These are phyloP conservation scores for Crithidia expoeki DNA, from an alignment of 208 protist genomes.

Conservation along the genomic window DNA sequence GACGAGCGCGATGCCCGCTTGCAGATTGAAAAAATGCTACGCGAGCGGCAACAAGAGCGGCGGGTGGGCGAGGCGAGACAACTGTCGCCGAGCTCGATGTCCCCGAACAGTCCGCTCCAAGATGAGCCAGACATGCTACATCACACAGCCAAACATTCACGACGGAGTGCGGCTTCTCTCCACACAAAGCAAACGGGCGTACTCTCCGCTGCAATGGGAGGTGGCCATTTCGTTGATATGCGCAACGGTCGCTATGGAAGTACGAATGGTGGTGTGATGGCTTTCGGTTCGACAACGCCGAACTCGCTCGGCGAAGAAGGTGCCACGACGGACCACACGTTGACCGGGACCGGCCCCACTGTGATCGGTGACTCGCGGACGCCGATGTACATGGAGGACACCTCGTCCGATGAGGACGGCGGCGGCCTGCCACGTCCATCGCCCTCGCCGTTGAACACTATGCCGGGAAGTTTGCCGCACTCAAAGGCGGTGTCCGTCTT, in stretches of 20 bases:
- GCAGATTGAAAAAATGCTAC: background rate
- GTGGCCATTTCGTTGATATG: background rate
- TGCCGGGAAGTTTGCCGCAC: constrained; percentile 3
- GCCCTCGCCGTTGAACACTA: constrained; percentile 5
- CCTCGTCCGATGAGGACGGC: constrained; percentile 7
- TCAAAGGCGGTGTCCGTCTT: constrained; percentile 1
- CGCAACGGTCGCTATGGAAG: too few species aligned
- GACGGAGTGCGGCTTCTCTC: background rate
- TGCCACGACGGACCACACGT: constrained; percentile 2
- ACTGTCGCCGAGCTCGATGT: background rate
- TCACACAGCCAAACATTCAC: background rate
- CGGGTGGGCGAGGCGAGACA: background rate
- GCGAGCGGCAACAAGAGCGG: background rate
- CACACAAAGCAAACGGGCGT: background rate
- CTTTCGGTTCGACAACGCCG: background rate
- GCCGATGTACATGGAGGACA: constrained; percentile 29
- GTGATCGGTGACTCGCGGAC: background rate
- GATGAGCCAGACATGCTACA: background rate
- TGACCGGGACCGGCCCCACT: constrained; percentile 1
- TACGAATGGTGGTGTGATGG: background rate
- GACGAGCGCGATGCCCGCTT: background rate
- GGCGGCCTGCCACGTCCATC: background rate
- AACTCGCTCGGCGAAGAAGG: background rate
- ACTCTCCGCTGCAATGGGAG: background rate
- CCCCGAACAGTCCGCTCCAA: background rate